Conservation (phyloP, 352 stramenopile species). For the Phytophthora uliginosa region DNA sequence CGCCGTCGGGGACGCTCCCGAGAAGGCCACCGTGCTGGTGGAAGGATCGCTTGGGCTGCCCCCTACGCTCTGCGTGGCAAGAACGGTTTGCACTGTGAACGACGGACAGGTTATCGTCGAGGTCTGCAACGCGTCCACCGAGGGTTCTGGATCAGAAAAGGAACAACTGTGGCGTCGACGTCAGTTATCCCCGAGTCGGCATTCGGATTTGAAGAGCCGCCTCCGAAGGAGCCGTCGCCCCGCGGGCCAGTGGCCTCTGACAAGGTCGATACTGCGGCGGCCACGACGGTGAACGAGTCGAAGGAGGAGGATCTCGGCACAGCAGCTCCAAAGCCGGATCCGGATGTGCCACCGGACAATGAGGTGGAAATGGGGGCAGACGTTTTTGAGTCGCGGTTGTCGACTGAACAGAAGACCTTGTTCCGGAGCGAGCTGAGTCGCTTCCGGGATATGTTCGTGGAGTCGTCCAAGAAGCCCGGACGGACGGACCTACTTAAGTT, state of each 20-base stretch:
- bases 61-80: too few relatives aligned
- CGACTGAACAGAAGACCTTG: background rate
- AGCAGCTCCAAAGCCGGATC: too few relatives aligned
- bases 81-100: too few relatives aligned
- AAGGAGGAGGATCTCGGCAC: too few relatives aligned
- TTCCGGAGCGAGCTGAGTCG: background rate
- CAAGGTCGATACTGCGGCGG: too few relatives aligned
- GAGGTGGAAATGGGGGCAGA: background rate
- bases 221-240: too few relatives aligned
- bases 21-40: background rate
- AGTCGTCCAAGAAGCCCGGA: background rate
- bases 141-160: background rate
- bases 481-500: slow-evolving; percentile 8
- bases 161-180: background rate
- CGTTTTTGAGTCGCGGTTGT: background rate
- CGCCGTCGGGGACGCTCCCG: background rate
- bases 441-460: background rate
- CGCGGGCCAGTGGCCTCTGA: too few relatives aligned
- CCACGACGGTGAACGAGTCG: too few relatives aligned
- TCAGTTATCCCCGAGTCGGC: slow-evolving; percentile 2
- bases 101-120: too few relatives aligned
- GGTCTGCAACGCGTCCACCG: background rate
- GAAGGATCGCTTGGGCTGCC: too few relatives aligned
- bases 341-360: too few relatives aligned
- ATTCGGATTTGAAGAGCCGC: background rate